Conservation (phyloP, 306 rosid species). For the Vigna nakashimae region DNA sequence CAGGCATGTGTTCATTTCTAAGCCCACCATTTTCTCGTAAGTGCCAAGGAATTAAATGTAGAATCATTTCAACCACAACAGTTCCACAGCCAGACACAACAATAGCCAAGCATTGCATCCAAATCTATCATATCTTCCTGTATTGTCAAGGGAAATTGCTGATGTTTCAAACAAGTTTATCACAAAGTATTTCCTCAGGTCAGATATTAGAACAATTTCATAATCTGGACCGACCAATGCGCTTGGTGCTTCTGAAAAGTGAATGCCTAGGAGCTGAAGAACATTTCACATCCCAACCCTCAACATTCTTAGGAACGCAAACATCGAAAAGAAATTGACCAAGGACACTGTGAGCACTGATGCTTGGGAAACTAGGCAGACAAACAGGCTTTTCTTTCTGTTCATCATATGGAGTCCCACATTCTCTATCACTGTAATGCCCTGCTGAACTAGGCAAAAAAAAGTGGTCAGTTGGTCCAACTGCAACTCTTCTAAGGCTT, state of each 20-base stretch:
- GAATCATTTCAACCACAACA: slow-evolving; percentile 38
- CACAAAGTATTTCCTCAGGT: slow-evolving; percentile 35
- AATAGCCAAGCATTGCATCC: slow-evolving; percentile 25
- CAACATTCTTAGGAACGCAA: slow-evolving; percentile 82
- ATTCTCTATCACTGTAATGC: slow-evolving; percentile 54
- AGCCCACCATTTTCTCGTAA: slow-evolving; percentile 13
- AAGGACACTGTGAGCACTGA: slow-evolving; percentile 73
- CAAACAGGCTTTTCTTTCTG: slow-evolving; percentile 58
- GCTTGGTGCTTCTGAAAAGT: slow-evolving; percentile 61
- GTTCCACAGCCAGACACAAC: slow-evolving; percentile 28
- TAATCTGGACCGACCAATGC: slow-evolving; percentile 74
- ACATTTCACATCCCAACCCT: slow-evolving; percentile 71
- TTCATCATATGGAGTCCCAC: slow-evolving; percentile 57
- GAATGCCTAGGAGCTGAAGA: slow-evolving; percentile 65
- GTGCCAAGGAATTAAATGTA: slow-evolving; percentile 18
- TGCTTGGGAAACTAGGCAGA: slow-evolving; percentile 59
- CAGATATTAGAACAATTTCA: slow-evolving; percentile 39
- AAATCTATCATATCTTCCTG: slow-evolving; percentile 41
- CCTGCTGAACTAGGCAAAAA: slow-evolving; percentile 60
- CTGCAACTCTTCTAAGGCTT: slow-evolving; percentile 67
- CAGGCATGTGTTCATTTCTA: slow-evolving; percentile 27
- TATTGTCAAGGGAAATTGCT: slow-evolving; percentile 36
- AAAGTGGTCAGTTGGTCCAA: slow-evolving; percentile 64
- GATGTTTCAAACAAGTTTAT: slow-evolving; percentile 30
- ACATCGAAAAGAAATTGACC: slow-evolving; percentile 85